Base-by-base conservation (phyloP, 768 basidiomycete genomes). In the Naganishia kalamii region DNA sequence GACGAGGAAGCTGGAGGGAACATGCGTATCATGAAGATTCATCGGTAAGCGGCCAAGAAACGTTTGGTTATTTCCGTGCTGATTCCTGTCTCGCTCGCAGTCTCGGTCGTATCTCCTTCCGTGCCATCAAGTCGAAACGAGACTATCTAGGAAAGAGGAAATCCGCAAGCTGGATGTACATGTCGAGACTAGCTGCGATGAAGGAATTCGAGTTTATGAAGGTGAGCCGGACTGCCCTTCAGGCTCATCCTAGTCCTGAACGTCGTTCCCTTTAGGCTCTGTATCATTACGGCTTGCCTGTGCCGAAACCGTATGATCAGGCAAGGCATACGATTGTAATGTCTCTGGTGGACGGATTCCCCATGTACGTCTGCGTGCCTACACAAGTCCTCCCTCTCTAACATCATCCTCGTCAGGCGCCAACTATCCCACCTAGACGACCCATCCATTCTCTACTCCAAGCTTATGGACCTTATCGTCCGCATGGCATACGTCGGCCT, bases 141-240 rank as follows among this genome's bases (percentile, higher is more conserved):
- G 96, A 99, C 74, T 99, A 98, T 75, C 81, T 99, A 62, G 91
- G 93, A 25, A 94, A 92, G 78, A 85, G 96, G 44, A 92, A 92
- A 78, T 90, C 88, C 19, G 94, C 96, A 0, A 90, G 90, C 19
- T 99, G 96, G 96, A 96, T 98, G 92, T 98, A 97, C 79, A 90
- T 99, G 90, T 93, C 91, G 23, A 85, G 96, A 23, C 80, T 99
- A 49, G 88, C 93, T 19, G 96, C 96, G 10, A 88, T 94, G 80
- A 98, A 97, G 75, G 96, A 99, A 76, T 99, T 87, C 85, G 91
- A 90, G 1, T 99, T 98, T 78, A 94, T 99, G 90, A 97, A 96
- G 83, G 94, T 44, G n/a, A n/a, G n/a, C n/a, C n/a, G n/a, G n/a
- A n/a, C n/a, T n/a, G n/a, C n/a, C n/a, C n/a, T n/a, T n/a, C n/a